Conservation (phyloP, 2,329 filamentous ascomycete genomes). For the Cladorrhinum sp. region DNA sequence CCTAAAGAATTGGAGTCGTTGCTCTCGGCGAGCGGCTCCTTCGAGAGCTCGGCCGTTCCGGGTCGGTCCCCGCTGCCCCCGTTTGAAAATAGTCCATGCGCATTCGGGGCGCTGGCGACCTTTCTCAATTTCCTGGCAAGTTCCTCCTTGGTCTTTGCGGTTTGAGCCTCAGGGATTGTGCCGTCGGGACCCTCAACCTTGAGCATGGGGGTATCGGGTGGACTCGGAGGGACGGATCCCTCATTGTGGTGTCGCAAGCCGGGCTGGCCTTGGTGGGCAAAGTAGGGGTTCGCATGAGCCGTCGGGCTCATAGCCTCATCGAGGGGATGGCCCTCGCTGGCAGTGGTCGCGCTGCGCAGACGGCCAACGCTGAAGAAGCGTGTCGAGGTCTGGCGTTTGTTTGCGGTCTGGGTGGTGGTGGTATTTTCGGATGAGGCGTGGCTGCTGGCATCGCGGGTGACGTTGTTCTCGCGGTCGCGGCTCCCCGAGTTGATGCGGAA, state of each 20-base stretch:
- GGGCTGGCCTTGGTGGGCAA: constrained; percentile 91
- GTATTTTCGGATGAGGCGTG: constrained; percentile 43
- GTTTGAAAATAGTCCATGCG: constrained; percentile 80
- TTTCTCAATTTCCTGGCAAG: constrained; percentile 86
- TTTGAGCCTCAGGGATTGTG: constrained; percentile 59
- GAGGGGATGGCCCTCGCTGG: constrained; percentile 86
- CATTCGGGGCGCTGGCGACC: constrained; percentile 95
- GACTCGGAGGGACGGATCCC: constrained; percentile 86
- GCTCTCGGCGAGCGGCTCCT: constrained; percentile 68
- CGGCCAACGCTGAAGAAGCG: constrained; percentile 87
- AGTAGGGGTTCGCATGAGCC: constrained; percentile 94
- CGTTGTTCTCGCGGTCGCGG: constrained; percentile 30
- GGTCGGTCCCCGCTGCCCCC: constrained; percentile 56
- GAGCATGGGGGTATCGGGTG: constrained; percentile 81
- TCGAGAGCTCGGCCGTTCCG: constrained; percentile 80
- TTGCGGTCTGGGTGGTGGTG: constrained; percentile 33
- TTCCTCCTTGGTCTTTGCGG: constrained; percentile 85
- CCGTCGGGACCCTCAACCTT: constrained; percentile 68
- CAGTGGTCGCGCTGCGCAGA: constrained; percentile 84
- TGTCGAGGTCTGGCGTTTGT: constrained; percentile 74
- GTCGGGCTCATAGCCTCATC: constrained; percentile 90
- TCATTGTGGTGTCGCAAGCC: constrained; percentile 93
- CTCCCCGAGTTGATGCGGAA: constrained; percentile 59
- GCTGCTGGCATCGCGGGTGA: constrained; percentile 5
- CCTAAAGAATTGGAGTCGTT: constrained; percentile 48